Percentiles rank a stretch among this genome's conserved stretches.
phyloP scores from a whole-genome alignment of 495 filamentous ascomycete genomes.

The Durotheca rogersii region DNA sequence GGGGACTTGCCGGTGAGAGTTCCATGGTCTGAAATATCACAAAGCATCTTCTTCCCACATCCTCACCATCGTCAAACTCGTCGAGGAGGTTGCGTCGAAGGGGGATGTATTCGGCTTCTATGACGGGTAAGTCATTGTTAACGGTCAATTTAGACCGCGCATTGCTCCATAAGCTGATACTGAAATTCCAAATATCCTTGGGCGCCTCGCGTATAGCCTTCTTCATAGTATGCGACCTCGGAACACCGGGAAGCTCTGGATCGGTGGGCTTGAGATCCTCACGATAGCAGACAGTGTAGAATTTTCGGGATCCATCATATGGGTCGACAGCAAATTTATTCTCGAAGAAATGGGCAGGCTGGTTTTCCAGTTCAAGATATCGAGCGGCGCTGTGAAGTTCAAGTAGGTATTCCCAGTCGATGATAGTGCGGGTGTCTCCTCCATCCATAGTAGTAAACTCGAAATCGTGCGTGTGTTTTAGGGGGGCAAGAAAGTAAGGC shows the following conservation, averaged over 20 bases:
- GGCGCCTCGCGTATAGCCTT: slow-evolving; percentile 17
- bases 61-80: slow-evolving; percentile 42
- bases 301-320: slow-evolving; percentile 70
- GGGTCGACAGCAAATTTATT: slow-evolving; percentile 71
- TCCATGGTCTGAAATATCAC: slow-evolving; percentile 55
- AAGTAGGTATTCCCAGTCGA: slow-evolving; percentile 69
- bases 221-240: slow-evolving; percentile 27
- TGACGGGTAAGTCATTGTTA: slow-evolving; percentile 70
- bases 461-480: slow-evolving; percentile 35
- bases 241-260: slow-evolving; percentile 39
- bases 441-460: slow-evolving; percentile 22
- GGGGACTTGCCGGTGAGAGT: slow-evolving; percentile 69
- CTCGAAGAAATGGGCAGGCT: slow-evolving; percentile 57
- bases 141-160: slow-evolving; percentile 38
- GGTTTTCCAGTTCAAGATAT: slow-evolving; percentile 52
- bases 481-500: slow-evolving; percentile 83
- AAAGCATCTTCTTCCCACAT: slow-evolving; percentile 45
- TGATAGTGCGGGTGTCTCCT: slow-evolving; percentile 37
- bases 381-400: slow-evolving; percentile 32
- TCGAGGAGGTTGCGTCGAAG: slow-evolving; percentile 83
- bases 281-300: slow-evolving; percentile 49
- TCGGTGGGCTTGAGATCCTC: slow-evolving; percentile 48
- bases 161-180: slow-evolving; percentile 44
- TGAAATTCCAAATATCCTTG: slow-evolving; percentile 47
- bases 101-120: slow-evolving; percentile 68